Percentiles rank a stretch among this genome's conserved stretches.
Evolutionary conservation across 805 yeast species (phyloP).

Genomic region (Kodamaea lidongshanica): DNA sequence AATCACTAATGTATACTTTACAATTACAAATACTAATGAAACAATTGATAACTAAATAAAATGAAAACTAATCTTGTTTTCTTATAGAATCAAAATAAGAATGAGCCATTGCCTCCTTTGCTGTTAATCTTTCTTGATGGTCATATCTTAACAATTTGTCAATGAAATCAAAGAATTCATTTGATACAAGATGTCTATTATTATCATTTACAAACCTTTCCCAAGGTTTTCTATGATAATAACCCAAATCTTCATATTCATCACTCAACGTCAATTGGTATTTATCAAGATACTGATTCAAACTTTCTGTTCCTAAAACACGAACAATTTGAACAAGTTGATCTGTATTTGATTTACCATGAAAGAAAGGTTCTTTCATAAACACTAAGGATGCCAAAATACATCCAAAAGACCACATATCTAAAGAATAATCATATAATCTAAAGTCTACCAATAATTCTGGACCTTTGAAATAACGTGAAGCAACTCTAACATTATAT

Average conservation of each 20-base stretch:
- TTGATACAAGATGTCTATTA: conserved; percentile 47
- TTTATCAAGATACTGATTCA: conserved; percentile 58
- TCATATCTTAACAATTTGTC: conserved; percentile 74
- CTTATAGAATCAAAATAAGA: conserved; percentile 46
- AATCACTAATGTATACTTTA: too few relatives aligned
- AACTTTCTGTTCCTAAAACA: conserved; percentile 78
- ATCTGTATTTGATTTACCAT: conserved; percentile 86
- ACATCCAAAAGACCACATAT: conserved; percentile 88
- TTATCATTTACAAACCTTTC: conserved; percentile 49
- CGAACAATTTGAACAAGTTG: conserved; percentile 86
- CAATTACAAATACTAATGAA: too few relatives aligned
- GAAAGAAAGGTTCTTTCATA: conserved; percentile 87
- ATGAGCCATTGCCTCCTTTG: conserved; percentile 82
- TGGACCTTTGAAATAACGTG: conserved; percentile 89
- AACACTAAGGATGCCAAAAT: conserved; percentile 86
- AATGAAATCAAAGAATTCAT: conserved; percentile 60
- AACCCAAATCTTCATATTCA: conserved; percentile 75
- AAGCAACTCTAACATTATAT: conserved; percentile 87
- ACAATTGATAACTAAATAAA: too few relatives aligned
- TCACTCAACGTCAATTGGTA: conserved; percentile 65
- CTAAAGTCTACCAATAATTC: conserved; percentile 78
- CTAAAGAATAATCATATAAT: conserved; percentile 82
- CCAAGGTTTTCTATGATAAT: conserved; percentile 66
- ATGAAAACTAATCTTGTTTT: neutral
- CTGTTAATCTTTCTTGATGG: conserved; percentile 83